These are phyloP conservation scores for Candida gorgasii DNA, from an alignment of 805 yeast species.

Conservation along the genomic window DNA sequence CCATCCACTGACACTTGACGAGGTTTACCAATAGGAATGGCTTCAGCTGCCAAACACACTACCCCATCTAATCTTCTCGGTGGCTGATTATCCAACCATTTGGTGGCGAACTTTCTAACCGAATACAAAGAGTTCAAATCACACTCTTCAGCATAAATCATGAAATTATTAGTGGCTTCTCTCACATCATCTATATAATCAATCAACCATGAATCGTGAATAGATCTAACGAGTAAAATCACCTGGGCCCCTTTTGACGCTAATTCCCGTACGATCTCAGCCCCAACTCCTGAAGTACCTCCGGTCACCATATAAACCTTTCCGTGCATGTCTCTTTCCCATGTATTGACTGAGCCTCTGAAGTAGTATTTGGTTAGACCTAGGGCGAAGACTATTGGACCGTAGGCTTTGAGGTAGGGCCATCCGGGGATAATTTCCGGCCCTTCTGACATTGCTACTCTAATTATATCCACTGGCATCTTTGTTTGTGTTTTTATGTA, in stretches of 20 bases:
- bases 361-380: conserved; percentile 68
- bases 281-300: conserved; percentile 93
- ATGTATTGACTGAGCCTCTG: conserved; percentile 78
- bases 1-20: conserved; percentile 78
- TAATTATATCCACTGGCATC: conserved; percentile 86
- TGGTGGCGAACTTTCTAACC: conserved; percentile 87
- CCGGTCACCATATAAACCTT: conserved; percentile 83
- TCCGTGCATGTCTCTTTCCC: conserved; percentile 94
- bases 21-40: conserved; percentile 66
- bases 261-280: conserved; percentile 68
- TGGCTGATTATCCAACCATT: conserved; percentile 88
- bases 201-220: conserved; percentile 68
- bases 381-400: conserved; percentile 52
- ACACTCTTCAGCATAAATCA: conserved; percentile 90
- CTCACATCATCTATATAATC: conserved; percentile 82
- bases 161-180: conserved; percentile 61
- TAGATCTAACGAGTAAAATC: conserved; percentile 64
- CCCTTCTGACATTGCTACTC: conserved; percentile 71
- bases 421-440: conserved; percentile 76
- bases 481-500: neutral
- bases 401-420: conserved; percentile 54
- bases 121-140: conserved; percentile 74
- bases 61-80: conserved; percentile 91
- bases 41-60: conserved; percentile 83
- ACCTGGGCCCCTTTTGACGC: conserved; percentile 87